Percentiles rank a stretch among this genome's conserved stretches.
Evolutionary conservation across 2,329 filamentous ascomycete genomes (phyloP).

Genomic region (Fusarium chuoi): DNA sequence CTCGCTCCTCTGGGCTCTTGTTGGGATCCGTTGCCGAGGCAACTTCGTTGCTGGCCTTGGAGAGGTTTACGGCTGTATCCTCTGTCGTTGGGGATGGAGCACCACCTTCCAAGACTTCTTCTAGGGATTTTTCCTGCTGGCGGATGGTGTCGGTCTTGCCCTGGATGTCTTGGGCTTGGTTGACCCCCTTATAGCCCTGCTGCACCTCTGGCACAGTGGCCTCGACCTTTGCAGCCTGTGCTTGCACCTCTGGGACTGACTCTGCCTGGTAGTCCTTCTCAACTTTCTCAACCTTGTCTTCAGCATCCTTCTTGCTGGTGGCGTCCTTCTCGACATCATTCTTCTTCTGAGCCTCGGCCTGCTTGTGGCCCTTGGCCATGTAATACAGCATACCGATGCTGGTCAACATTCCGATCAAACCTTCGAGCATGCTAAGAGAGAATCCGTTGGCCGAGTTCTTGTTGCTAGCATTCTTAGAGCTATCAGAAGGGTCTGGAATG

Average conservation of each 20-base stretch:
- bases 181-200: not conserved
- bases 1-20: not conserved
- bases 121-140: not conserved
- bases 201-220: not conserved
- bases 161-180: not conserved
- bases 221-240: not conserved
- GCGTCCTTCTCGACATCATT: not conserved
- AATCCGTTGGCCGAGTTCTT: not conserved
- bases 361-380: not conserved
- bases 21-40: fast-evolving
- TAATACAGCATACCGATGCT: not conserved
- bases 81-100: not conserved
- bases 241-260: not conserved
- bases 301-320: not conserved
- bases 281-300: not conserved
- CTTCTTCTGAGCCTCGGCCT: not conserved
- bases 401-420: not conserved
- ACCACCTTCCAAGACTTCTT: not conserved
- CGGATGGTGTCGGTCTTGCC: not conserved
- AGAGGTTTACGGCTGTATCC: not conserved
- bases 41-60: not conserved
- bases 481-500: not conserved
- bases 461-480: not conserved
- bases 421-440: not conserved
- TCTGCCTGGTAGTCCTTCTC: not conserved